Percentiles rank a stretch among this genome's conserved stretches.
Evolutionary conservation across 2,329 filamentous ascomycete genomes (phyloP).

Genomic region (Thelonectria blattea): DNA sequence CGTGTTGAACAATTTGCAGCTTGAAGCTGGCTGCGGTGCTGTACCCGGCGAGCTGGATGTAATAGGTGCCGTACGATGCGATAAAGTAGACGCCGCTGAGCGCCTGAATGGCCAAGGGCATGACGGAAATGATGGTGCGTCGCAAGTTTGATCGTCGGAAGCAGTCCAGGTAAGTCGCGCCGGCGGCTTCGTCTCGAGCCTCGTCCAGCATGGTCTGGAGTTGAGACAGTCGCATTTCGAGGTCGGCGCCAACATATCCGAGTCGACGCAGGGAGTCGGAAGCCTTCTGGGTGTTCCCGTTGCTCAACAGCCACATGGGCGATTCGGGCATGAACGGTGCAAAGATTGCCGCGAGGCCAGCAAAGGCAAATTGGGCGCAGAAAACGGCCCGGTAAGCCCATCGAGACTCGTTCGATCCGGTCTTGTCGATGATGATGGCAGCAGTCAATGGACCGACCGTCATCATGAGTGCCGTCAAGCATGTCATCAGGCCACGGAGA

Average conservation of each 20-base stretch:
- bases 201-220: constrained; percentile 42
- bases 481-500: constrained; percentile 39
- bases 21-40: constrained; percentile 44
- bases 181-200: constrained; percentile 43
- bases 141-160: constrained; percentile 47
- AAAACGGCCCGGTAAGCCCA: constrained; percentile 45
- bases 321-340: constrained; percentile 51
- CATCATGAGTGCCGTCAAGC: constrained; percentile 39
- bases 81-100: constrained; percentile 45
- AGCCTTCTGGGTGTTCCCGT: constrained; percentile 44
- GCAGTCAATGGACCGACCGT: constrained; percentile 41
- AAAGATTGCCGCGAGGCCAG: constrained; percentile 37
- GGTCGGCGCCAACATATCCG: constrained; percentile 35
- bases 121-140: constrained; percentile 47
- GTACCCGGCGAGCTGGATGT: constrained; percentile 50
- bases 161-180: constrained; percentile 47
- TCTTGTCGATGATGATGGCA: constrained; percentile 42
- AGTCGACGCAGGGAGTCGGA: constrained; percentile 43
- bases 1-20: constrained; percentile 48
- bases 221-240: constrained; percentile 37
- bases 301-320: constrained; percentile 47
- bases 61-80: constrained; percentile 49
- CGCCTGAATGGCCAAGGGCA: constrained; percentile 44
- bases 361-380: constrained; percentile 43
- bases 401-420: constrained; percentile 32